Evolutionary conservation across 306 rosid species (phyloP), one percentile per base, ranked within the genome.

Genomic region (Arachis hypogaea): DNA sequence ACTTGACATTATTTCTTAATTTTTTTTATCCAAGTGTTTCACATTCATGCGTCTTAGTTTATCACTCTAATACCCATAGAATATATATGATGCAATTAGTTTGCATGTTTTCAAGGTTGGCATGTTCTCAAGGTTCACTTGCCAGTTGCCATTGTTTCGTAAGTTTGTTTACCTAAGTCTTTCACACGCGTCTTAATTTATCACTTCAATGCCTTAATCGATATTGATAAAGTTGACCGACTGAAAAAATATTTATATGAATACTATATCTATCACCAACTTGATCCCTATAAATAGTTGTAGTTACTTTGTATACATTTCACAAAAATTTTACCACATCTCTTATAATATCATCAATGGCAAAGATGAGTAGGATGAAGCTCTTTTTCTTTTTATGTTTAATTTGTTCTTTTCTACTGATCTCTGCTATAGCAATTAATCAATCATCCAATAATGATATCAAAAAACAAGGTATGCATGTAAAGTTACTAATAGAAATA

Each of bases 391-490:
- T 0, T 16, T 80, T 11, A 16, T 75, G 8, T 4, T 80, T 22
- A 51, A 22, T 22, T 22, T 22, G 28, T 22, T 22, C 28, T 22
- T 22, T 22, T 22, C 28, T 1, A 22, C 1, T 22, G 22, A 64
- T 80, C 28, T 59, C 77, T 64, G 42, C 38, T 41, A 44, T 49
- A 12, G 69, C 36, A 29, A 57, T 45, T 49, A 52, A 57, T 52
- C 58, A 52, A 51, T 57, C 77, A 58, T 63, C 73, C n/a, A 56
- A 69, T 12, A 69, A 63, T 80, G 84, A 75, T 36, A 64, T 69
- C 74, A 80, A 2, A 6, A 46, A 46, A 45, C 12, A 54, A 68
- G 76, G 83, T 79, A 72, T 43, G 2, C 38, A 33, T 33, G 0
- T 33, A 33, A 33, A 33, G 4, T 4, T 33, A 33, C 38, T 33